A percentile compares a stretch with the other conserved stretches of the same genome.
Conservation (phyloP, 2,329 filamentous ascomycete species). For the Aureobasidium melanogenum region DNA sequence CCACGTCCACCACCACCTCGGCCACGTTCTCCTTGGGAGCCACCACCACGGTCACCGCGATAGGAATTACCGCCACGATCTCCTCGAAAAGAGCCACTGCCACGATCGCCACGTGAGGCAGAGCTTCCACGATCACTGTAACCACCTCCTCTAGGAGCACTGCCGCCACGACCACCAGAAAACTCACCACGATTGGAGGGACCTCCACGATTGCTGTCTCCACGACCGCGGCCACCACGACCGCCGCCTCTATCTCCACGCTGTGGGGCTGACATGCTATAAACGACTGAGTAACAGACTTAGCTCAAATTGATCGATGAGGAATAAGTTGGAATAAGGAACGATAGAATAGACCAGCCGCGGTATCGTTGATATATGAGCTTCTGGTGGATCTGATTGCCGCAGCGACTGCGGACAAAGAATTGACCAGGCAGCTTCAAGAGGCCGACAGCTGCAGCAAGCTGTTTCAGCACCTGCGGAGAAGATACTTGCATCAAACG, state of each 20-base stretch:
- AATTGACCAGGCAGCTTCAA: not conserved
- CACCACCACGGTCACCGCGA: slow-evolving; percentile 19
- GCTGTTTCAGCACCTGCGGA: not conserved
- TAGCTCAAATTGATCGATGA: not conserved
- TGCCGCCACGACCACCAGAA: slow-evolving; percentile 9
- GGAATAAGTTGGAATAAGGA: not conserved
- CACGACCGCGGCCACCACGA: slow-evolving; percentile 11
- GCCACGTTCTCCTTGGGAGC: slow-evolving; percentile 18
- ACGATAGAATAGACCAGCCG: not conserved
- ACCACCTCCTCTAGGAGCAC: slow-evolving; percentile 4
- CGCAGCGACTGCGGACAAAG: not conserved
- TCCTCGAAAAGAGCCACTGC: slow-evolving; percentile 13
- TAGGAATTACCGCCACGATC: slow-evolving; percentile 17
- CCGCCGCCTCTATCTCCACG: not conserved
- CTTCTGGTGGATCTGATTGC: not conserved
- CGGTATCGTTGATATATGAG: not conserved
- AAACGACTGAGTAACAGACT: not conserved
- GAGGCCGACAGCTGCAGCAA: not conserved
- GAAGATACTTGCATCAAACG: not conserved
- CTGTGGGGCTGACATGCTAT: not conserved
- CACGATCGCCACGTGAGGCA: slow-evolving; percentile 10
- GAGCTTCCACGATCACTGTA: slow-evolving; percentile 17
- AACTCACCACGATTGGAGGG: slow-evolving; percentile 9
- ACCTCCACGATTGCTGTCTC: slow-evolving; percentile 1
- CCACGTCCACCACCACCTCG: slow-evolving; percentile 19